These are phyloP conservation scores for Mucor mucedo DNA, from an alignment of 371 early-diverging fungal species.

Conservation along the genomic window DNA sequence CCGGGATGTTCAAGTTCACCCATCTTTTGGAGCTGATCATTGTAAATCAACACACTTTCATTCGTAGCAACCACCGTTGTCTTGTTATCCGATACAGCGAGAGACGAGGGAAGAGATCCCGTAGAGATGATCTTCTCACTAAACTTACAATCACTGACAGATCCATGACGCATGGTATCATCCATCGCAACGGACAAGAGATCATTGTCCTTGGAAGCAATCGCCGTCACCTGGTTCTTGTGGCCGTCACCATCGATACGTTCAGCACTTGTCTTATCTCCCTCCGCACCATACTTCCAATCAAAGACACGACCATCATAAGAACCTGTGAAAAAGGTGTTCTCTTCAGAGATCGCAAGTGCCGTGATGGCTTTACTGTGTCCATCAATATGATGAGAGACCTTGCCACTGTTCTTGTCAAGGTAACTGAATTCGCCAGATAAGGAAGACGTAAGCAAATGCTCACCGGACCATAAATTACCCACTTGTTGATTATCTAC, in stretches of 20 bases:
- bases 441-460: constrained; percentile 79
- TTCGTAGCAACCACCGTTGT: constrained; percentile 58
- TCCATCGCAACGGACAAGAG: constrained; percentile 81
- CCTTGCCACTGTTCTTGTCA: constrained; percentile 62
- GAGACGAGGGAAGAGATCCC: constrained; percentile 57
- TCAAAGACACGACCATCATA: constrained; percentile 89
- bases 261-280: constrained; percentile 40
- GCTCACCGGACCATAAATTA: constrained; percentile 82
- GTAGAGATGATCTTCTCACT: constrained; percentile 45
- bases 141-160: constrained; percentile 23
- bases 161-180: constrained; percentile 56
- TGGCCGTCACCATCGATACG: constrained; percentile 65
- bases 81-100: constrained; percentile 51
- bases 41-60: constrained; percentile 46
- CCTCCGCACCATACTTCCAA: constrained; percentile 60
- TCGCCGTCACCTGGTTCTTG: constrained; percentile 70
- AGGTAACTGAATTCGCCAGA: constrained; percentile 86
- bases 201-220: constrained; percentile 44
- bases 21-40: constrained; percentile 40
- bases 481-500: constrained; percentile 93
- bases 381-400: constrained; percentile 70
- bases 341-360: constrained; percentile 53
- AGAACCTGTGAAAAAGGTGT: constrained; percentile 82
- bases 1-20: constrained; percentile 29
- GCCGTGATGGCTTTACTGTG: constrained; percentile 90